Evolutionary conservation across 2,329 filamentous ascomycete genomes (phyloP).

Genomic region (Fusarium pseudocircinatum): DNA sequence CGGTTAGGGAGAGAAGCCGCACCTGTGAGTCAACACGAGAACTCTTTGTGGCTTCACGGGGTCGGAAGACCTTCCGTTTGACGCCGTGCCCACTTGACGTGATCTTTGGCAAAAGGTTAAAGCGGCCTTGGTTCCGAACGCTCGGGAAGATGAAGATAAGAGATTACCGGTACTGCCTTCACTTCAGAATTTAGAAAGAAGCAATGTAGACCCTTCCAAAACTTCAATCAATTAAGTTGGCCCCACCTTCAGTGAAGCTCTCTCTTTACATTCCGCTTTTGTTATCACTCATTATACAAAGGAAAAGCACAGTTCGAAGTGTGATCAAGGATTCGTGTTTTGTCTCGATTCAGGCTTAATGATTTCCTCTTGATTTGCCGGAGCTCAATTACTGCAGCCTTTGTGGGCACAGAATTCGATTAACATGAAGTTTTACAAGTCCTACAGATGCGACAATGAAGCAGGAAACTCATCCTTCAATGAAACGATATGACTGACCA

Average conservation of each 20-base stretch:
- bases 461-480: not conserved
- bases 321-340: not conserved
- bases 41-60: conserved; percentile 7
- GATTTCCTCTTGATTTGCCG: not conserved
- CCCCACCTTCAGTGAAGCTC: not conserved
- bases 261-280: not conserved
- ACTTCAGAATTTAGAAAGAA: conserved; percentile 6
- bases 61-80: conserved; percentile 27
- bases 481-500: not conserved
- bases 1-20: conserved; percentile 19
- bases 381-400: not conserved
- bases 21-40: conserved; percentile 28
- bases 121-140: conserved; percentile 12
- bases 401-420: not conserved
- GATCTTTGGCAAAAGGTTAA: conserved; percentile 1
- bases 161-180: not conserved
- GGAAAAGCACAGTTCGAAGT: not conserved
- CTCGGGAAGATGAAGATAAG: conserved; percentile 17
- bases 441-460: not conserved
- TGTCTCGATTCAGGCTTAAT: not conserved
- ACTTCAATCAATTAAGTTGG: conserved; percentile 6
- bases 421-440: not conserved
- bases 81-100: conserved; percentile 34
- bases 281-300: not conserved
- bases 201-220: conserved; percentile 9